Base-by-base conservation (phyloP, 176 grass and related monocot genomes). In the Oryza officinalis region DNA sequence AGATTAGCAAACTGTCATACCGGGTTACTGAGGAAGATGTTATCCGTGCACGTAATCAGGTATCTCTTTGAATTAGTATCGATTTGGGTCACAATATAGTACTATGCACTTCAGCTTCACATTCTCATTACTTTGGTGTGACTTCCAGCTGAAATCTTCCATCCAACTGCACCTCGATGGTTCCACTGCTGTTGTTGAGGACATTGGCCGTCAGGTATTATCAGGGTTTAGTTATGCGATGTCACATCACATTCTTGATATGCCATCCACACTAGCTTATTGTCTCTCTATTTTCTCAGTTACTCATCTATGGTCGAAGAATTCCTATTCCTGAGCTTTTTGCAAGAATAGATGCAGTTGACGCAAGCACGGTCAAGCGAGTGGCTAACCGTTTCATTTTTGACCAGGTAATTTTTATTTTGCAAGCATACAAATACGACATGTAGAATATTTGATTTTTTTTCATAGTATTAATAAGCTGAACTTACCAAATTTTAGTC, bases 341-440 rank as follows among this genome's bases (percentile, higher is more conserved):
- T 84, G 89, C 97, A 38, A 96, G 97, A 72, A 99, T 99, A 83
- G 97, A 99, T 87, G 93, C 97, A 76, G 97, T 99, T 78, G 97
- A 99, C 54, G 91, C 97, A 74, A 96, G 87, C 75, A 93, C 91
- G 59, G 88, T 99, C 30, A 99, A 89, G 78, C 91, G 97, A 82
- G 91, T 99, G 64, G 93, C 97, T 31, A 99, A 99, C 27, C 97
- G 97, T 57, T 99, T 99, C 89, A 94, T 99, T 86, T 99, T 99
- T 87, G 97, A 99, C 82, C 97, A 99, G 93, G 97, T 96, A 87
- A 67, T 28, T 67, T 0, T 35, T 72, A 35, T 83, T 60, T 41
- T 73, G 31, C 17, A 31, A 73, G 25, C 74, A 23, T 50, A 12
- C 26, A 11, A 6, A 23, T 50, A 12, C 26, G 13, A 10, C 43